These are phyloP conservation scores for Vickermania spadyakhi DNA, from an alignment of 208 protist genomes.

Conservation along the genomic window DNA sequence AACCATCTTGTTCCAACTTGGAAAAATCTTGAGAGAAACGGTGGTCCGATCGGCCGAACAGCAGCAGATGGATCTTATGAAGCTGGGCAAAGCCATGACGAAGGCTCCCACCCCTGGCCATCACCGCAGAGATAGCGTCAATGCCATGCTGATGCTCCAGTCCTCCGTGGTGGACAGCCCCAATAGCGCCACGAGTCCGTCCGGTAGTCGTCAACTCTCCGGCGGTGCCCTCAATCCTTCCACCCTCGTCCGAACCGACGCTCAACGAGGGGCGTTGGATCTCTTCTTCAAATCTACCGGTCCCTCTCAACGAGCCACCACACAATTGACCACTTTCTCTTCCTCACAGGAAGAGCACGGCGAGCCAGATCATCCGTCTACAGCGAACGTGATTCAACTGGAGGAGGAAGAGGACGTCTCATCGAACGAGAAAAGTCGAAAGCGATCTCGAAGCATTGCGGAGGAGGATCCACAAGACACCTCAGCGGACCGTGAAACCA, in stretches of 20 bases:
- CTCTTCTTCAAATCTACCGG: conserved; percentile 30
- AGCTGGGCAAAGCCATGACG: conserved; percentile 28
- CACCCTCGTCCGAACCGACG: conserved; percentile 66
- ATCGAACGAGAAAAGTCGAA: too few species aligned
- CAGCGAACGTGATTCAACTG: too few species aligned
- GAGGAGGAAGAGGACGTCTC: too few species aligned
- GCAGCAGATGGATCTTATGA: conserved; percentile 52
- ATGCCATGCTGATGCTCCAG: background rate
- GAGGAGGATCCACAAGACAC: background rate
- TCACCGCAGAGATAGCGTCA: too few species aligned
- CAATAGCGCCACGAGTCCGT: conserved; percentile 1
- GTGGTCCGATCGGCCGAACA: conserved; percentile 46
- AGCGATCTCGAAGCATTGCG: background rate
- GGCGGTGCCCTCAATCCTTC: conserved; percentile 39
- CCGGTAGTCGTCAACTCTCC: background rate
- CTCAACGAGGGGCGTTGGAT: conserved; percentile 67
- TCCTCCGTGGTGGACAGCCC: background rate
- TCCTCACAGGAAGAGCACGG: too few species aligned
- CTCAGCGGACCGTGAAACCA: background rate
- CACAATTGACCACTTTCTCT: too few species aligned
- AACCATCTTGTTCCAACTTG: conserved; percentile 42
- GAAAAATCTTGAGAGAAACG: conserved; percentile 39
- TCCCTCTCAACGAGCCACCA: too few species aligned
- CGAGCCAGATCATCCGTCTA: too few species aligned
- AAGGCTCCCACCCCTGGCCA: conserved; percentile 3